These are phyloP conservation scores for Quercus robur DNA, from an alignment of 306 rosid species.

Conservation along the genomic window DNA sequence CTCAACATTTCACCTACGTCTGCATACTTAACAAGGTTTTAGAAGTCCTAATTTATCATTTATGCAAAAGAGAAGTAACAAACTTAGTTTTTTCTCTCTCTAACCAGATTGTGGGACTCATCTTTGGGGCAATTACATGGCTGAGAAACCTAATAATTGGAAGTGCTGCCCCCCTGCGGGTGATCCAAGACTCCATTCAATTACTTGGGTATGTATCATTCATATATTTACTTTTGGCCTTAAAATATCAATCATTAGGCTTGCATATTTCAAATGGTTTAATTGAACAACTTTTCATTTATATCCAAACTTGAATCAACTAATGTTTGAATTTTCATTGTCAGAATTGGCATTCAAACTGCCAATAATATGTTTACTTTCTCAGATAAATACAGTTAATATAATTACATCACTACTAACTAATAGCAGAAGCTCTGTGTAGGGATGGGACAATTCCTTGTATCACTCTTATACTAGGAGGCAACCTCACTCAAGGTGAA, in stretches of 20 bases:
- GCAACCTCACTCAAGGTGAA: constrained; percentile 79
- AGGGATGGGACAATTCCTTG: constrained; percentile 92
- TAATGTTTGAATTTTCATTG: background rate
- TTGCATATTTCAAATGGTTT: too few relatives aligned
- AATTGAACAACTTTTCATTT: too few relatives aligned
- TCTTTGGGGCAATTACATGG: constrained; percentile 66
- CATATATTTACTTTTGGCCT: too few relatives aligned
- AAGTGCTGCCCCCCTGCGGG: constrained; percentile 62
- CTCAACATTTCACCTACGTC: background rate
- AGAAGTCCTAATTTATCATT: background rate
- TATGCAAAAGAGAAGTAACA: background rate
- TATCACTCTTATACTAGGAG: constrained; percentile 80
- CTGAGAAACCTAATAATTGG: constrained; percentile 60
- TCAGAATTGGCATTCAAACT: background rate
- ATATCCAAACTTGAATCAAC: background rate
- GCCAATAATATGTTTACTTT: background rate
- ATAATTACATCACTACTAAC: background rate
- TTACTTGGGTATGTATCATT: constrained; percentile 59
- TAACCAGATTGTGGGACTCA: constrained; percentile 68
- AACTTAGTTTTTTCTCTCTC: background rate
- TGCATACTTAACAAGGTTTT: background rate
- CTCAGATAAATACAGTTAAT: too few relatives aligned
- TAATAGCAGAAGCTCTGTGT: constrained; percentile 16
- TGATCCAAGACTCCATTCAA: constrained; percentile 56
- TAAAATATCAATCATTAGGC: too few relatives aligned